A percentile compares a stretch with the other conserved stretches of the same genome.
These are phyloP conservation scores for Ogataea ramenticola DNA, from an alignment of 805 yeast genomes.

Conservation along the genomic window DNA sequence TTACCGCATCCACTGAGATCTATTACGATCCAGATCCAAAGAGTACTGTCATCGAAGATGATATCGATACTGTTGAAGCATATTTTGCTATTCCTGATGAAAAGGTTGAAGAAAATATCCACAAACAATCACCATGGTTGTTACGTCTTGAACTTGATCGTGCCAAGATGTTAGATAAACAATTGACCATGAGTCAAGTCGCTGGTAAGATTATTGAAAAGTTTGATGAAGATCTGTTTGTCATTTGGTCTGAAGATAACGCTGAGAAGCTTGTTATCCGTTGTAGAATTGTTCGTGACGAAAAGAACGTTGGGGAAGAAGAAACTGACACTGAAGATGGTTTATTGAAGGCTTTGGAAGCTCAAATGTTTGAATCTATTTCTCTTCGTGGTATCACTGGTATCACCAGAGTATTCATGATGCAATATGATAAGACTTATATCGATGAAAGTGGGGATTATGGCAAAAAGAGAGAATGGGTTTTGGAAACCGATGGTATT, in stretches of 20 bases:
- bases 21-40: constrained; percentile 98
- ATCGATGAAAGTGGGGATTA: constrained; percentile 83
- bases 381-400: constrained; percentile 95
- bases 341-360: constrained; percentile 88
- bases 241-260: constrained; percentile 98
- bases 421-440: constrained; percentile 67
- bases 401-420: constrained; percentile 84
- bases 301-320: constrained; percentile 87
- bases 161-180: constrained; percentile 98
- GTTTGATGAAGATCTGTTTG: constrained; percentile 91
- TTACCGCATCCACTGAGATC: constrained; percentile 95
- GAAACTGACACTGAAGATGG: constrained; percentile 96
- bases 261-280: constrained; percentile 95
- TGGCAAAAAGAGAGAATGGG: constrained; percentile 92
- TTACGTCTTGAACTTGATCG: constrained; percentile 95
- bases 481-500: constrained; percentile 97
- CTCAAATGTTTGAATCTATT: constrained; percentile 92
- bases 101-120: constrained; percentile 87
- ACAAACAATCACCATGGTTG: constrained; percentile 97
- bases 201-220: constrained; percentile 91
- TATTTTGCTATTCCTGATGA: constrained; percentile 98
- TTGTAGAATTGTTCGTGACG: constrained; percentile 97
- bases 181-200: constrained; percentile 95
- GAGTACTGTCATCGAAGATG: constrained; percentile 93
- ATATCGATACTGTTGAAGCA: constrained; percentile 93